These are phyloP conservation scores for Fusarium verrucosum DNA, from an alignment of 2,329 filamentous ascomycete genomes.

Conservation along the genomic window DNA sequence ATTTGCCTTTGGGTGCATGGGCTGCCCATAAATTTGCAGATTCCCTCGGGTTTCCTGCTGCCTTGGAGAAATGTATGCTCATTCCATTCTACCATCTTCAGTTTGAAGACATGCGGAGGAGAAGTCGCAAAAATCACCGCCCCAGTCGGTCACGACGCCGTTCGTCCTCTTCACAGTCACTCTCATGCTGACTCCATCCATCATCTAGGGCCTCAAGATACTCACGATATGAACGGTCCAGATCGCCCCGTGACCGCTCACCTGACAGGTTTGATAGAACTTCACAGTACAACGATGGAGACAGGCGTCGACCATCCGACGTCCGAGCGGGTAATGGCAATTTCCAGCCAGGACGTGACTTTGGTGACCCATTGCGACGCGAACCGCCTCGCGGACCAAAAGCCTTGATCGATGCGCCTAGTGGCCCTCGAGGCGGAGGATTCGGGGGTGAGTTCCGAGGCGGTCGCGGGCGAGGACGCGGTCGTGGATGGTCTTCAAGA, in stretches of 20 bases:
- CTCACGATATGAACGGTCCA: constrained; percentile 66
- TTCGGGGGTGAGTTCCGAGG: constrained; percentile 72
- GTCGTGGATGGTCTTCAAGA: constrained; percentile 63
- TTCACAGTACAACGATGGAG: constrained; percentile 67
- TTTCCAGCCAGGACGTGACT: constrained; percentile 71
- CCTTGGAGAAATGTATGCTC: constrained; percentile 40
- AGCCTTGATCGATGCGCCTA: constrained; percentile 75
- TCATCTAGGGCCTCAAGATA: constrained; percentile 68
- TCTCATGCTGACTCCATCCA: constrained; percentile 41
- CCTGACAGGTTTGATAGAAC: constrained; percentile 70
- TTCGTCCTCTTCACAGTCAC: not conserved
- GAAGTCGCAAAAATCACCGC: not conserved
- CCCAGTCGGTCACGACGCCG: not conserved
- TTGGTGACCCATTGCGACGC: constrained; percentile 64
- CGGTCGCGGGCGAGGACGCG: constrained; percentile 62
- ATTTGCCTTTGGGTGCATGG: constrained; percentile 34
- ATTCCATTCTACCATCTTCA: not conserved
- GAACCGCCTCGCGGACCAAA: constrained; percentile 86
- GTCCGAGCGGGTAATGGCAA: constrained; percentile 63
- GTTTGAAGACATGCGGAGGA: not conserved
- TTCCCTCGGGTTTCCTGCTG: constrained; percentile 25
- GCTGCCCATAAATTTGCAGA: constrained; percentile 20
- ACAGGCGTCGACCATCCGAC: constrained; percentile 75
- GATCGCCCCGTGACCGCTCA: constrained; percentile 74
- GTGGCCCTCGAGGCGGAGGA: constrained; percentile 72